phyloP scores from a whole-genome alignment of 345 rosid species.

The Theobroma cacao region DNA sequence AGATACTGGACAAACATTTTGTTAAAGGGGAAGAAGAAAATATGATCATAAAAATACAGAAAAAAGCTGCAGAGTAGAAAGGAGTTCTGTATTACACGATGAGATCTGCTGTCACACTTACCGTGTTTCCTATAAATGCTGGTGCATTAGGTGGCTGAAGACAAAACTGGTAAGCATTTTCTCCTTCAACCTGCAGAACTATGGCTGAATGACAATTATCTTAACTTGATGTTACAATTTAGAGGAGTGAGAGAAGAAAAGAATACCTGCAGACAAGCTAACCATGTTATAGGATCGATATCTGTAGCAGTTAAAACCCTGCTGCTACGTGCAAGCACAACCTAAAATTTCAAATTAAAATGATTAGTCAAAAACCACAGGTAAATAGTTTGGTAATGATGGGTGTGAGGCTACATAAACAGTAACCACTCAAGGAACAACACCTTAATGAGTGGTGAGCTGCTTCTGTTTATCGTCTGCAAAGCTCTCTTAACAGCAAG shows the following conservation, averaged over 20 bases:
- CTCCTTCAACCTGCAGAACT: constrained; percentile 65
- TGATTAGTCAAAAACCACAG: not conserved
- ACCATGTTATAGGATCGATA: constrained; percentile 75
- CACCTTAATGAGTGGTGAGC: constrained; percentile 67
- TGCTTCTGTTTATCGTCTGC: constrained; percentile 48
- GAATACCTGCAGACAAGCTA: constrained; percentile 77
- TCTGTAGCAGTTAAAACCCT: constrained; percentile 57
- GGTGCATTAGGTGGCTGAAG: constrained; percentile 87
- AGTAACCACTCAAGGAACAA: constrained; percentile 1
- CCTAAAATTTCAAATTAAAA: constrained; percentile 41
- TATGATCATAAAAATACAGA: not conserved
- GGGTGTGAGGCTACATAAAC: too few species aligned
- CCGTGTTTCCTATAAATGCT: constrained; percentile 95
- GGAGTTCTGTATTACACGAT: not conserved
- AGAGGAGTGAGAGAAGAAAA: not conserved
- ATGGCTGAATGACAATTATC: not conserved
- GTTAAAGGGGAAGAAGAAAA: not conserved
- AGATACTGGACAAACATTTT: not conserved
- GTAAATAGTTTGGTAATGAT: too few species aligned
- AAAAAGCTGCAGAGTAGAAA: not conserved
- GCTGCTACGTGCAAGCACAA: constrained; percentile 88
- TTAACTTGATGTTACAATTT: not conserved
- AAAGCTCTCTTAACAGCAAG: constrained; percentile 61
- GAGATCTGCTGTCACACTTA: constrained; percentile 24
- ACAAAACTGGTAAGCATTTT: constrained; percentile 82